These are phyloP conservation scores for Thalassiosira delicatula DNA, from an alignment of 352 stramenopile species.

Conservation along the genomic window DNA sequence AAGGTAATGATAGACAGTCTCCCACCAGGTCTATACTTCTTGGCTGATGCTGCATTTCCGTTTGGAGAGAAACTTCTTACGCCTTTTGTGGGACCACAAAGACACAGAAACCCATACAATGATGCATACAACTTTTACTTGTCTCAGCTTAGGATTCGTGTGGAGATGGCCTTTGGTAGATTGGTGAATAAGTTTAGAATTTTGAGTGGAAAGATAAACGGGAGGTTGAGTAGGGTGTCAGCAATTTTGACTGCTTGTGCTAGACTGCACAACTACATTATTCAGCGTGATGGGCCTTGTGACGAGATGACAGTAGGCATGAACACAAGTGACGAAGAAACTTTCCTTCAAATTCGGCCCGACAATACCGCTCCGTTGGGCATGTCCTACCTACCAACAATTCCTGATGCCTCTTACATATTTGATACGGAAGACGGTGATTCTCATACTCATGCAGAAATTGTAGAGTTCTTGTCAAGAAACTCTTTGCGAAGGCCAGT, in stretches of 20 bases:
- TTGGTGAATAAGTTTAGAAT: slow-evolving; percentile 51
- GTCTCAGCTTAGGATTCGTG: slow-evolving; percentile 66
- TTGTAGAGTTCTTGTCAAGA: neutral
- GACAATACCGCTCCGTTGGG: neutral
- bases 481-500: neutral
- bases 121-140: slow-evolving; percentile 63
- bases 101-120: neutral
- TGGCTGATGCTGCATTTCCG: slow-evolving; percentile 19
- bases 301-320: neutral
- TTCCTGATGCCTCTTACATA: slow-evolving; percentile 6
- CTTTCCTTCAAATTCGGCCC: neutral
- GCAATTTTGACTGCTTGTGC: slow-evolving; percentile 18
- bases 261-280: slow-evolving; percentile 41
- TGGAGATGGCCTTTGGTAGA: slow-evolving; percentile 72
- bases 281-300: neutral
- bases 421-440: neutral
- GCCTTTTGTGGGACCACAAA: no score
- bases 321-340: neutral
- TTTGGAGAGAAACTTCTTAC: slow-evolving; percentile 8
- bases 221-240: slow-evolving; percentile 4
- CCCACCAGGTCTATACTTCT: neutral
- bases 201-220: slow-evolving; percentile 27
- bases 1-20: slow-evolving; percentile 11
- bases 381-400: slow-evolving; percentile 16
- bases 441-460: slow-evolving; percentile 11